Base-by-base conservation (phyloP, 306 rosid genomes). In the Quercus wislizeni region DNA sequence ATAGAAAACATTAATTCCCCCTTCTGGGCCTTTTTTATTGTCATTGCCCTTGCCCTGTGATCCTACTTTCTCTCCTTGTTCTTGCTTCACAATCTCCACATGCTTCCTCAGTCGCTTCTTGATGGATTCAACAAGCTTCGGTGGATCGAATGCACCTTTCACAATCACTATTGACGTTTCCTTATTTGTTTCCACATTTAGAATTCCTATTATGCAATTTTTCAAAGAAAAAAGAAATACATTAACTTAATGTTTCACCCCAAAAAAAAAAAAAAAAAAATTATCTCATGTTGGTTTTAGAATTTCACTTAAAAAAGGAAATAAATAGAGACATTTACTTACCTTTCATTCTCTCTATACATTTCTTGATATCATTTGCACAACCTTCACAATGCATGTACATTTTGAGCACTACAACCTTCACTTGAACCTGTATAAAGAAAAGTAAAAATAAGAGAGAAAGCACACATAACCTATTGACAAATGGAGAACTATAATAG, bases 301-400 rank as follows among this genome's bases (percentile, higher is more conserved):
- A 11, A 21, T 27, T 4, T 12, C 17, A 49, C 17, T 19, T 9
- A 13, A 25, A 0, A 18, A 51, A 19, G 21, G 55, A 31, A 57
- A 2, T 14, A 5, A 43, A 7, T 41, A 59, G 6, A 5, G 27
- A 30, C 8, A 2, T 27, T 8, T 9, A 0, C 20, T 0, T 77
- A 91, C 97, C 98, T 84, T 82, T 77, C 83, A 92, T 82, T 82
- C 76, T 89, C 79, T 75, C 78, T 79, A 95, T 76, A 55, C 25
- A 56, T 71, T 69, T 79, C 83, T 86, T 87, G 43, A 92, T 59
- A 74, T 92, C 98, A 25, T 11, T 81, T 33, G 14, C 90, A 84
- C 99, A 95, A 7, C 92, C 98, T 73, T 89, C 84, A 12, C 99
- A 95, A 65, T 92, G 92, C 57, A 95, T 80, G 55, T 59, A 74